phyloP scores from a whole-genome alignment of 371 early-diverging fungal species.

The Mortierella sp. region DNA sequence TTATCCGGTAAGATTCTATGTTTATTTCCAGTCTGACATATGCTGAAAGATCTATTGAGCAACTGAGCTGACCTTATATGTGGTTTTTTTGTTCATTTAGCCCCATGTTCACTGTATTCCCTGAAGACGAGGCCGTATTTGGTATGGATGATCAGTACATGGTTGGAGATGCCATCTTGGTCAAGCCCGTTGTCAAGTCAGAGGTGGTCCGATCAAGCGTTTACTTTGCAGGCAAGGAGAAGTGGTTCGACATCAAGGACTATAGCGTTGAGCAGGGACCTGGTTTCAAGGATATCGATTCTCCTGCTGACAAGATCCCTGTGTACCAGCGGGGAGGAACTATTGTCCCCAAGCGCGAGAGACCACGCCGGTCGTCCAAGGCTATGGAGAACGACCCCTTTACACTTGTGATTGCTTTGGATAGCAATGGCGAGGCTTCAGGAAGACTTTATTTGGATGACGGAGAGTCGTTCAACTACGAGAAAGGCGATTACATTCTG shows the following conservation, averaged over 20 bases:
- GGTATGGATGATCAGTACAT: conserved; percentile 88
- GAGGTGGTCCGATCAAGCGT: conserved; percentile 71
- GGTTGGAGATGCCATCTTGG: conserved; percentile 83
- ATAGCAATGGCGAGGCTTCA: conserved; percentile 74
- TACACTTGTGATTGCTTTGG: conserved; percentile 89
- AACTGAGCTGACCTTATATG: background rate
- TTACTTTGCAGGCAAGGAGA: conserved; percentile 76
- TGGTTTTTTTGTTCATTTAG: conserved; percentile 51
- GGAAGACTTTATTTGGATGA: conserved; percentile 93
- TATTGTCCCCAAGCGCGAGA: conserved; percentile 90
- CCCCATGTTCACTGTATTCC: conserved; percentile 87
- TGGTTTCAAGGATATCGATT: conserved; percentile 68
- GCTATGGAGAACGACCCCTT: conserved; percentile 92
- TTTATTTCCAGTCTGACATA: too few species aligned
- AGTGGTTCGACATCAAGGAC: conserved; percentile 55
- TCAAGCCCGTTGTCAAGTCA: conserved; percentile 79
- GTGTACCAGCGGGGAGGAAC: conserved; percentile 90
- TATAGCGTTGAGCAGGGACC: conserved; percentile 67
- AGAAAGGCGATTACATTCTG: conserved; percentile 74
- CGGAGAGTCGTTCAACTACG: conserved; percentile 85
- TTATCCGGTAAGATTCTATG: conserved; percentile 70
- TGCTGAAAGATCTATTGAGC: background rate
- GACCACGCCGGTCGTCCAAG: conserved; percentile 87
- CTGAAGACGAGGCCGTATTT: conserved; percentile 80
- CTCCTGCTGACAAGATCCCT: conserved; percentile 84